These are phyloP conservation scores for Amaranthus tricolor DNA, from an alignment of 179 eudicot species.

Conservation along the genomic window DNA sequence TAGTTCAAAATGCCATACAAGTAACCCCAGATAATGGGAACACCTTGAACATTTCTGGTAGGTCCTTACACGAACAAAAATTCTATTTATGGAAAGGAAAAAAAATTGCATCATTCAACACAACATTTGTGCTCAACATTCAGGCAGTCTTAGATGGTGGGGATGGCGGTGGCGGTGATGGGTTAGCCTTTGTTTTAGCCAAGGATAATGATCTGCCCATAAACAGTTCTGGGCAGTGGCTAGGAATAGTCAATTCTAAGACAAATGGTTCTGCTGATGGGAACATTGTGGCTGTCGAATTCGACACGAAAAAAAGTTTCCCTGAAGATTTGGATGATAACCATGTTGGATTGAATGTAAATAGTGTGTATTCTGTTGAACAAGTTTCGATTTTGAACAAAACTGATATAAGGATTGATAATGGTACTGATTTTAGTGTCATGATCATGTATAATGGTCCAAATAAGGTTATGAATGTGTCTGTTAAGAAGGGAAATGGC, in stretches of 20 bases:
- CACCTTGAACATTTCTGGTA: constrained; percentile 12
- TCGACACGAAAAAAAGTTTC: constrained; percentile 37
- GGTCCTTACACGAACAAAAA: constrained; percentile 1
- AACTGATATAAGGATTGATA: constrained; percentile 14
- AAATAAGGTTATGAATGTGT: constrained; percentile 23
- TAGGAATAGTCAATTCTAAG: constrained; percentile 33
- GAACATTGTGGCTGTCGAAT: constrained; percentile 34
- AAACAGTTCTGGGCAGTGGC: constrained; percentile 36
- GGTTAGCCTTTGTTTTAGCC: constrained; percentile 32
- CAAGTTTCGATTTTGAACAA: constrained; percentile 7
- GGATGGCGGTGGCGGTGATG: constrained; percentile 28
- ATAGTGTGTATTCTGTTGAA: constrained; percentile 20
- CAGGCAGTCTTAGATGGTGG: neutral
- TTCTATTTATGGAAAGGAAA: constrained; percentile 19
- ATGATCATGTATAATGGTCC: constrained; percentile 29
- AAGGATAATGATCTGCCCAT: constrained; percentile 16
- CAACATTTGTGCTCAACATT: constrained; percentile 35
- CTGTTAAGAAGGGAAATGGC: constrained; percentile 14
- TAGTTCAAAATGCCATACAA: constrained; percentile 19
- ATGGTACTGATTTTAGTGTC: constrained; percentile 17
- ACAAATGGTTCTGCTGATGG: constrained; percentile 23
- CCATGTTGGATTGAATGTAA: constrained; percentile 35
- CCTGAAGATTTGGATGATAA: constrained; percentile 29
- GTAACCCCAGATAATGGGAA: constrained; percentile 12
- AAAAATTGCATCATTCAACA: constrained; percentile 28